Evolutionary conservation across 129 eudicot species (phyloP), one percentile per base, ranked within the genome.

Genomic region (Flaveria ramosissima): DNA sequence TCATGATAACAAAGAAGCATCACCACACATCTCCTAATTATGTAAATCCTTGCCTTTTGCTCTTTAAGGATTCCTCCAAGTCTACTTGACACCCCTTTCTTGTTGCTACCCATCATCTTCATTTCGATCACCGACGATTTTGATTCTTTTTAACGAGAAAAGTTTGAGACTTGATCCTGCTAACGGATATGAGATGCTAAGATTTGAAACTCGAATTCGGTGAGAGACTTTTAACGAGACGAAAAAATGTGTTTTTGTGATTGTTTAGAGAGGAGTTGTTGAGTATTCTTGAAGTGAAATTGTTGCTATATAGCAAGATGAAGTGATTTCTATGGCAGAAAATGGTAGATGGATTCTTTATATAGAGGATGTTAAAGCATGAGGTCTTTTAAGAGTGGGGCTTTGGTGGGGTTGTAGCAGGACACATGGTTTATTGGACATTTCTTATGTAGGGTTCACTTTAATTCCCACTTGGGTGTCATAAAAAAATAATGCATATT

Each of bases 1-100:
- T 94, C 98, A 81, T 94, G 98, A 81, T 92, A 94, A 66, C 98
- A 94, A 60, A 94, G 89, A 60, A 94, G 97, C 96, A 94, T 91
- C 78, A 91, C 96, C 26, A 94, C 97, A 83, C 98, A 94, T 85
- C 98, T 85, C 77, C 89, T 84, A 15, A 94, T 94, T 52, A 94
- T 94, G 86, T 94, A 94, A 71, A 94, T 90, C 84, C 89, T 88
- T 30, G 97, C 97, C 80, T 89, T 89, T 82, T 94, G 98, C 62
- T 94, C 93, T 76, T 88, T 87, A 27, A 94, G 89, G 23, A 94
- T 85, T 68, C 93, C 90, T 79, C 97, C 95, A 71, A 93, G 82
- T 80, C 85, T 88, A 87, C 92, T 89, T 30, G 96, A 83, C 50
- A 86, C 86, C 80, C 86, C 91, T 77, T 92, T 86, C 84, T 92